These are phyloP conservation scores for Podospora pseudopauciseta DNA, from an alignment of 495 filamentous ascomycete species.

Conservation along the genomic window DNA sequence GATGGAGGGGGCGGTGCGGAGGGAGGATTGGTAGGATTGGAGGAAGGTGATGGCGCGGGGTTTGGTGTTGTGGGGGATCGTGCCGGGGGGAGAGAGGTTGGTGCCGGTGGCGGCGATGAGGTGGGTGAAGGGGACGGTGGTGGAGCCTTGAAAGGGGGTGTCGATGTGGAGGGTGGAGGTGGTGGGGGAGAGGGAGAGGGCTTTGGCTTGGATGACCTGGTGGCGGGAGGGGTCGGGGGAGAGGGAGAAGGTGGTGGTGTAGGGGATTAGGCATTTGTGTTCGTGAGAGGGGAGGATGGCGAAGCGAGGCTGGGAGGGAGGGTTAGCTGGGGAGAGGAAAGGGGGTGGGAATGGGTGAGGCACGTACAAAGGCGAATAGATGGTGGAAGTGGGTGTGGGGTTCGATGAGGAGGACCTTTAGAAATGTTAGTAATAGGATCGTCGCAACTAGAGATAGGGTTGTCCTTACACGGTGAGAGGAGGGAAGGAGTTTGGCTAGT, in stretches of 20 bases:
- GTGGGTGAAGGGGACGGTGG: conserved; percentile 40
- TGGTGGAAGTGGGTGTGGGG: conserved; percentile 54
- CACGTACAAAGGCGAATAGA: conserved; percentile 50
- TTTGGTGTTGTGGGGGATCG: conserved; percentile 48
- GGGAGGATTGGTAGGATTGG: conserved; percentile 30
- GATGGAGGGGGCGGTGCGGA: conserved; percentile 40
- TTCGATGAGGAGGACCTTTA: conserved; percentile 48
- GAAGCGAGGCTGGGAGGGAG: conserved; percentile 44
- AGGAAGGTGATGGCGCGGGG: conserved; percentile 36
- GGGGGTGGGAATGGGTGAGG: background rate
- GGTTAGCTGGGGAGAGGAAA: background rate
- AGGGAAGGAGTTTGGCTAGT: conserved; percentile 25
- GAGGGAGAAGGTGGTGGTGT: conserved; percentile 38
- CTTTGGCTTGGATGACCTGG: conserved; percentile 37
- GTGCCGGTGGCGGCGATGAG: conserved; percentile 50
- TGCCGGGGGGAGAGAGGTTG: conserved; percentile 42
- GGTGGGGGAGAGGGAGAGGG: conserved; percentile 34
- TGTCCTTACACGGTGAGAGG: conserved; percentile 29
- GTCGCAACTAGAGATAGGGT: background rate
- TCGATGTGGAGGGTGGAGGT: conserved; percentile 40
- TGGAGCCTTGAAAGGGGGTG: conserved; percentile 43
- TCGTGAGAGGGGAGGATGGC: conserved; percentile 47
- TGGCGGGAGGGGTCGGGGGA: conserved; percentile 28
- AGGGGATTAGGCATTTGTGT: conserved; percentile 57
- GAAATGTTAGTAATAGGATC: background rate